Evolutionary conservation across 2,329 filamentous ascomycete species (phyloP).

Genomic region (Talaromyces sp.): DNA sequence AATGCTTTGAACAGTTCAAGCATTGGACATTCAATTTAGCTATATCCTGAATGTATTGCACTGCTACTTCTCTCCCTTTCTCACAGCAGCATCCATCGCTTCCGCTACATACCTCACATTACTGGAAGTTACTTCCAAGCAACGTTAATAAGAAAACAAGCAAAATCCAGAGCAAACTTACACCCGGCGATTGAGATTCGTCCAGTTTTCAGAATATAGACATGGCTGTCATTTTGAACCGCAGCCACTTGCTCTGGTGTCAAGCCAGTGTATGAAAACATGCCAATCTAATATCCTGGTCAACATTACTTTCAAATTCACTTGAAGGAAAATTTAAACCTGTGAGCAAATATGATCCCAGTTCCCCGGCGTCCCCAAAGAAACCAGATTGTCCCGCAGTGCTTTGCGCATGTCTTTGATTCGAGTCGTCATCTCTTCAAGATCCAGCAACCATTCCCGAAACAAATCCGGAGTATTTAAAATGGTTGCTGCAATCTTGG

Average conservation of each 20-base stretch:
- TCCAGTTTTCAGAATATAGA: background rate
- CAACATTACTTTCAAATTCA: too few species aligned
- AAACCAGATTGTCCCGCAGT: background rate
- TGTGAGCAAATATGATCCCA: background rate
- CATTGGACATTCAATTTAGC: too few species aligned
- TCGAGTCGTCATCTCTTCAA: background rate
- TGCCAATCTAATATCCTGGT: background rate
- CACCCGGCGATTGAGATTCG: background rate
- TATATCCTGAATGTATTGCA: too few species aligned
- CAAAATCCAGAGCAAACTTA: too few species aligned
- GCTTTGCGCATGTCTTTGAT: background rate
- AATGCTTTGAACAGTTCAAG: too few species aligned
- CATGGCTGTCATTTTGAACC: background rate
- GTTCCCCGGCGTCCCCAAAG: background rate
- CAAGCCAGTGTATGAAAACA: background rate
- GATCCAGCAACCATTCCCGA: background rate
- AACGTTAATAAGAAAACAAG: too few species aligned
- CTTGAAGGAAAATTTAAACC: too few species aligned
- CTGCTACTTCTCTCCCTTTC: background rate
- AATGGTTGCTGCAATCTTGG: background rate
- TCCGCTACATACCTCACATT: background rate
- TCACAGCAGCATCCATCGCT: background rate
- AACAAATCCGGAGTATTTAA: background rate
- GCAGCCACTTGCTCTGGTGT: background rate
- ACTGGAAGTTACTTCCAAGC: background rate